Evolutionary conservation across 495 filamentous ascomycete species (phyloP).

Genomic region (Tuber indicum): DNA sequence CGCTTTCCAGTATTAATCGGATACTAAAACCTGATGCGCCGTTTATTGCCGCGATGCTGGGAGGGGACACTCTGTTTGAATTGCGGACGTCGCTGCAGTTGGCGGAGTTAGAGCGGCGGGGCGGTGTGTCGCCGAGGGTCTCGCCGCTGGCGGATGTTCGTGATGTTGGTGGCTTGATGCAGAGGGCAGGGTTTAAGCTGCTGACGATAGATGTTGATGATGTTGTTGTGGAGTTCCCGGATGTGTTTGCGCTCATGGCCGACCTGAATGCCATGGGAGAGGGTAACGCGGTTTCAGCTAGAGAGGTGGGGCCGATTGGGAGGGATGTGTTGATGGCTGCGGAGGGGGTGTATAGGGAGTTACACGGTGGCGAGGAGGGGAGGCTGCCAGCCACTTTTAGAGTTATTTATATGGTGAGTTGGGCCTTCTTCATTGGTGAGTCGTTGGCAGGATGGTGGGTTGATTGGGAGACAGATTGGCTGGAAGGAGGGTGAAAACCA

Average conservation of each 20-base stretch:
- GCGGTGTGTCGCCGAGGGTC: conserved; percentile 79
- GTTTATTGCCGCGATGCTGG: conserved; percentile 92
- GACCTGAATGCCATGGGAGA: conserved; percentile 95
- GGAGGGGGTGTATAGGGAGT: conserved; percentile 77
- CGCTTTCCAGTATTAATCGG: conserved; percentile 71
- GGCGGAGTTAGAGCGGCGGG: conserved; percentile 77
- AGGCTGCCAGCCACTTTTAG: conserved; percentile 52
- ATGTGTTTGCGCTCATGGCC: conserved; percentile 81
- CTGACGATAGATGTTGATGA: conserved; percentile 96
- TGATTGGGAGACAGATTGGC: conserved; percentile 65
- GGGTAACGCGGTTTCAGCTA: conserved; percentile 73
- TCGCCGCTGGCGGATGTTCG: conserved; percentile 86
- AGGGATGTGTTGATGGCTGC: conserved; percentile 81
- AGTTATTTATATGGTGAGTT: conserved; percentile 42
- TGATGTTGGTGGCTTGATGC: conserved; percentile 82
- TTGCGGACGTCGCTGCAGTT: conserved; percentile 89
- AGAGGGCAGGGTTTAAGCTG: conserved; percentile 85
- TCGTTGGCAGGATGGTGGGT: conserved; percentile 46
- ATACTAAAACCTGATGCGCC: conserved; percentile 85
- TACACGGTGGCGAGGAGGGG: conserved; percentile 61
- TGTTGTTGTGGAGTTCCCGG: conserved; percentile 91
- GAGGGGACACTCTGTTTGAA: conserved; percentile 90
- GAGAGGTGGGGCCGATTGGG: conserved; percentile 65
- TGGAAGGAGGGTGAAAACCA: conserved; percentile 85
- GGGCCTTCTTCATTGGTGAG: not conserved